Evolutionary conservation across 2,329 filamentous ascomycete genomes (phyloP), one percentile per base, ranked within the genome.

Genomic region (Dryadomyces quercus-mongolicae): DNA sequence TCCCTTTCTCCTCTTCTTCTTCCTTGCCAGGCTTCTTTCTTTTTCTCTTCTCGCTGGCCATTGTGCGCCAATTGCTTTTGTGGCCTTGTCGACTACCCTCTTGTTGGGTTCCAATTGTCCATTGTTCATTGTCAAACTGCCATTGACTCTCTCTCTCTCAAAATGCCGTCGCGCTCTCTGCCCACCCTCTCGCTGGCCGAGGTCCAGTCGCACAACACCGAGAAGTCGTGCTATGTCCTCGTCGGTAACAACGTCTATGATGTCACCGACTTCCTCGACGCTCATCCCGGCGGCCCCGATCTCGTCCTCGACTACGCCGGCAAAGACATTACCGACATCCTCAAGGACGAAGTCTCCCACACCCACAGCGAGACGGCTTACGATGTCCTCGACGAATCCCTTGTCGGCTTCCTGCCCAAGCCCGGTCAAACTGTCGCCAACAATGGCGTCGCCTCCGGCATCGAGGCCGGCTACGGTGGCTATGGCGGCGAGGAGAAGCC

Each of bases 191-290:
- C 88, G 51, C 77, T 77, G 62, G 80, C 85, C 61, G 88, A 98
- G 67, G 83, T 98, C 65, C 82, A 85, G 68, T 74, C 82, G 62
- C 90, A 95, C 70, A 92, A 87, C 68, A 84, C 81, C 49, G 73
- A 74, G 51, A 81, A 89, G 65, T 95, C 89, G 50, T 97, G 92
- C 75, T 98, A 91, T 75, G 91, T 98, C 62, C 93, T 88, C 3
- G 76, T 96, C 54, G 91, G 89, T 58, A 78, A 80, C 56, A 94
- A 92, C 62, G 92, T 98, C 62, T 98, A 90, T 77, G 92, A 98
- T 74, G 79, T 98, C 59, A 96, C 93, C 56, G 82, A 88, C 54
- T 98, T 98, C 65, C 70, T 96, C 57, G 82, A 90, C 52, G 84
- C 90, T 61, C 93, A 98, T 67, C 93, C 93, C 22, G 93, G 93